Base-by-base conservation (phyloP, 129 eudicot genomes). In the Logfia minima region DNA sequence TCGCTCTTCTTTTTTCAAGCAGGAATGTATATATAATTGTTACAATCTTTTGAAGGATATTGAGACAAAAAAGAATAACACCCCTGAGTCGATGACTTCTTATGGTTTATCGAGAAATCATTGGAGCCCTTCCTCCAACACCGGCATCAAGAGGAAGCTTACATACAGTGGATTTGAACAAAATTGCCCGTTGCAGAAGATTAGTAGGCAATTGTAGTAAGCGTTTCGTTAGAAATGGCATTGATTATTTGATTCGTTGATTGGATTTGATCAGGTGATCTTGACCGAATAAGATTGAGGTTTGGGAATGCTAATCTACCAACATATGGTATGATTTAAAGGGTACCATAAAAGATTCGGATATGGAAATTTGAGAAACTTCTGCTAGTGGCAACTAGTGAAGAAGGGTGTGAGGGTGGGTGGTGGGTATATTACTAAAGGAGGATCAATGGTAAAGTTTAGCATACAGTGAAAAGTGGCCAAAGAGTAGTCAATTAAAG, bases 71-170 rank as follows among this genome's bases (percentile, higher is more conserved):
- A 89, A 87, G 79, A 43, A 56, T 48, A 82, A 75, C 53, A 87
- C 92, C 26, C 90, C 95, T 6, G 72, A 83, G 21, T 53, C 77
- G 2, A 35, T 73, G 24, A 56, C 60, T 41, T 77, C 83, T 32
- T 43, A 62, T 9, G 64, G 62, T 78, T 78, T 58, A 10, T 67
- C 75, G 48, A 48, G 73, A 70, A 76, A 16, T 61, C 71, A 60
- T 39, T 74, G 87, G 48, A 85, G 80, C 79, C 39, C 84, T 22
- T 73, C 80, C n/a, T 72, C 79, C 81, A 23, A 56, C 83, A 51
- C n/a, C 56, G 90, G 88, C 39, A 71, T 75, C 18, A 89, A 87
- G 74, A 82, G 97, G 73, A 87, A 80, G 65, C 90, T 85, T 39
- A 65, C 89, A 14, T 88, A 65, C 81, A 73, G 61, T 51, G 85